Base-by-base conservation (phyloP, 768 basidiomycete genomes). In the Coprinopsis cinerea region DNA sequence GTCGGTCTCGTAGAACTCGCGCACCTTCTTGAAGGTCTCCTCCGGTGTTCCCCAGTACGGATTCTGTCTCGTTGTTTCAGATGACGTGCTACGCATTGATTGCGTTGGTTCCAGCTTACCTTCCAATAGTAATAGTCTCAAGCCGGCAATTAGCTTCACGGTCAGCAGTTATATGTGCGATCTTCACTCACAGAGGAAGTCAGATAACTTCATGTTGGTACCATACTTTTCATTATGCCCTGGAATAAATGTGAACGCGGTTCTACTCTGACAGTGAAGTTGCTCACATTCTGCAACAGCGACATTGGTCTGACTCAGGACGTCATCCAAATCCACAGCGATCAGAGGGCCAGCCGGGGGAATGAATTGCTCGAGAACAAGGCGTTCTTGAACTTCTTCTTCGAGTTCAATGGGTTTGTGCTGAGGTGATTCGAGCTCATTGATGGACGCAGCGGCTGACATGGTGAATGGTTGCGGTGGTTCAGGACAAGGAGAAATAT, bases 61-160 rank as follows among this genome's bases (percentile, higher is more conserved):
- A 57, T 77, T 77, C 75, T 77, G 41, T n/a, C 32, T 24, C 18
- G 17, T 24, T 44, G 28, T 44, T 24, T 42, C 25, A 47, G 23
- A 27, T 23, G 15, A 39, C 9, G 24, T 22, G 30, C 17, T 23
- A 11, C 17, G 45, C 34, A 20, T 5, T 10, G 34, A 17, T 17
- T 24, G 26, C n/a, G 30, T 35, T 62, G 43, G 44, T 44, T n/a
- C 14, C n/a, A n/a, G n/a, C 18, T 17, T 35, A 77, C 85, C 73
- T 83, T 85, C 85, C 85, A 87, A 59, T 83, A 86, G 61, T 83
- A 85, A 56, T 85, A 85, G 59, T 87, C 80, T 82, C n/a, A n/a
- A n/a, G n/a, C n/a, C n/a, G n/a, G n/a, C n/a, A n/a, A n/a, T n/a
- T n/a, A n/a, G 10, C 7, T n/a, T 17, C 13, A 15, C 18, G 30